These are phyloP conservation scores for Castanea mollissima DNA, from an alignment of 306 rosid species.

Conservation along the genomic window DNA sequence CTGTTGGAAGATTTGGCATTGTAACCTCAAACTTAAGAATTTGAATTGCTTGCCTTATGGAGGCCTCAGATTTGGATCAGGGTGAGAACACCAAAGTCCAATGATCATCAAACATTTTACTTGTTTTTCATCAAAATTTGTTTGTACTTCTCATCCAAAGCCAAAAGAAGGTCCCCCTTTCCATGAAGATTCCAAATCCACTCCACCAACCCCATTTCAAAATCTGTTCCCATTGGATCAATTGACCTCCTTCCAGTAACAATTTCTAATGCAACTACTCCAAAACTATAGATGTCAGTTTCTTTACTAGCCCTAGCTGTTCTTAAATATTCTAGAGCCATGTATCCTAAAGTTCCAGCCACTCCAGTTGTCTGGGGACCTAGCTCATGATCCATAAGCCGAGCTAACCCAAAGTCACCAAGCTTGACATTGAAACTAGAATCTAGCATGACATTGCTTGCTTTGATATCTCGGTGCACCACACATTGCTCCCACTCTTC, in stretches of 20 bases:
- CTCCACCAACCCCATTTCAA: constrained; percentile 24
- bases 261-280: constrained; percentile 33
- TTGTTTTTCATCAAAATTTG: constrained; percentile 15
- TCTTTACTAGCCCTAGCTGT: constrained; percentile 37
- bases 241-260: constrained; percentile 14
- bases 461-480: constrained; percentile 31
- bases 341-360: constrained; percentile 36
- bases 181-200: constrained; percentile 45
- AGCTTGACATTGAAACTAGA: constrained; percentile 30
- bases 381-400: constrained; percentile 27
- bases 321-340: constrained; percentile 33
- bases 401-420: constrained; percentile 39
- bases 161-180: constrained; percentile 14
- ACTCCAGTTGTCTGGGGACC: constrained; percentile 25
- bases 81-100: constrained; percentile 40
- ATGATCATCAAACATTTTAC: constrained; percentile 35
- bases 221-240: neutral
- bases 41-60: constrained; percentile 26
- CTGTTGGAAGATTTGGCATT: constrained; percentile 26
- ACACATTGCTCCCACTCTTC: constrained; percentile 42
- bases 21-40: constrained; percentile 29
- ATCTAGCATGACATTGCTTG: constrained; percentile 38
- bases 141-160: constrained; percentile 13
- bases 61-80: constrained; percentile 23
- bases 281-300: constrained; percentile 28